These are phyloP conservation scores for Fusarium drepaniforme DNA, from an alignment of 2,329 filamentous ascomycete species.

Conservation along the genomic window DNA sequence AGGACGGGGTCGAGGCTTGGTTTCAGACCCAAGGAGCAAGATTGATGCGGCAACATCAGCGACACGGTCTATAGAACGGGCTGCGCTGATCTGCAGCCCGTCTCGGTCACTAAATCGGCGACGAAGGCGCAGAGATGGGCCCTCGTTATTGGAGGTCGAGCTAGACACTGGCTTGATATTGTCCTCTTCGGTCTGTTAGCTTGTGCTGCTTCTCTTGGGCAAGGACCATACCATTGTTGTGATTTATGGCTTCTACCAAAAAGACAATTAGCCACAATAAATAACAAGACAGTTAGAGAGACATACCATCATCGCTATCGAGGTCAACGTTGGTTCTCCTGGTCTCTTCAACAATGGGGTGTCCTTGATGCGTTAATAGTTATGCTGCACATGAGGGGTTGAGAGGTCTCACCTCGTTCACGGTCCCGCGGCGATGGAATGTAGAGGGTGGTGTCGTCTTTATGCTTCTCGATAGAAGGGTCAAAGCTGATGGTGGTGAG, in stretches of 20 bases:
- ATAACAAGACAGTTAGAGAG: background rate
- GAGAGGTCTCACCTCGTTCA: background rate
- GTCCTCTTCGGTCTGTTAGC: background rate
- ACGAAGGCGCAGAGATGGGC: background rate
- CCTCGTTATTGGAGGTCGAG: fast-evolving
- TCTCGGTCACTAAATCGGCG: background rate
- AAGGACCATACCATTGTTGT: background rate
- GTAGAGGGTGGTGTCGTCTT: background rate
- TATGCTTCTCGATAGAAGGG: background rate
- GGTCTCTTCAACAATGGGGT: background rate
- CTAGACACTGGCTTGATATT: background rate
- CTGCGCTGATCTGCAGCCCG: background rate
- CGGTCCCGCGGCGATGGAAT: conserved; percentile 4
- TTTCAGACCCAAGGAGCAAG: conserved; percentile 8
- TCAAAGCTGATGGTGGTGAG: conserved; percentile 3
- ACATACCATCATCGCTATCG: conserved; percentile 1
- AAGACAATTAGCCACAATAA: background rate
- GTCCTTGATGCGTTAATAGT: background rate
- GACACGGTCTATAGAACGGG: conserved; percentile 9
- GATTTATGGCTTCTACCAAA: background rate
- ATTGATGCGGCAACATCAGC: background rate
- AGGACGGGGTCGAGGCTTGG: background rate
- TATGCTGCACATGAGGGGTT: too few relatives aligned
- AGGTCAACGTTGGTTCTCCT: background rate
- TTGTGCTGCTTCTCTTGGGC: fast-evolving